phyloP scores from a whole-genome alignment of 495 filamentous ascomycete species.

The Haplographium delicatum region DNA sequence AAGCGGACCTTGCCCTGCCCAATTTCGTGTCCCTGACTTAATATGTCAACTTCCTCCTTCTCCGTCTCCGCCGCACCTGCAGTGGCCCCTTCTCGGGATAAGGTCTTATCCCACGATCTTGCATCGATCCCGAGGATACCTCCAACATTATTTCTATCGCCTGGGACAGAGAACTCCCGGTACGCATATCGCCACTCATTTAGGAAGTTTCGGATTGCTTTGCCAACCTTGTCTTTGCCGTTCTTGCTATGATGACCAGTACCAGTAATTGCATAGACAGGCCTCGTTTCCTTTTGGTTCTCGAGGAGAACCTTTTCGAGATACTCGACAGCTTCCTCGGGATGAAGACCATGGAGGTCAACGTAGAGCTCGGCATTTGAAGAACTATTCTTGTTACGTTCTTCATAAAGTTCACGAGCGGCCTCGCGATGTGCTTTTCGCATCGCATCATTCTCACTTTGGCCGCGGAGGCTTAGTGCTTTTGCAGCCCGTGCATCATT shows the following conservation, averaged over 20 bases:
- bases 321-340: constrained; percentile 95
- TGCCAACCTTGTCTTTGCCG: constrained; percentile 97
- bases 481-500: constrained; percentile 96
- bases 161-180: constrained; percentile 92
- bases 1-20: constrained; percentile 55
- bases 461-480: constrained; percentile 86
- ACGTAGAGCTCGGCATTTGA: constrained; percentile 74
- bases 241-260: constrained; percentile 98
- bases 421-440: constrained; percentile 94
- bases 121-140: constrained; percentile 94
- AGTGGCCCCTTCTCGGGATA: constrained; percentile 39
- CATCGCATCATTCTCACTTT: constrained; percentile 96
- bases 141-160: constrained; percentile 83
- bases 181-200: constrained; percentile 96
- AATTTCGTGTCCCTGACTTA: constrained; percentile 54
- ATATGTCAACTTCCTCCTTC: constrained; percentile 50
- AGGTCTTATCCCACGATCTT: constrained; percentile 74
- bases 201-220: constrained; percentile 83
- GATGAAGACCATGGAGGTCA: constrained; percentile 92
- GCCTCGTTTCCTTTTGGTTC: constrained; percentile 64
- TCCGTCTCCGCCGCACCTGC: constrained; percentile 14
- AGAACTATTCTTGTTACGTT: constrained; percentile 72
- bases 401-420: constrained; percentile 85
- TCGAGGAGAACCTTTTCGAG: constrained; percentile 81
- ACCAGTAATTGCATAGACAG: constrained; percentile 92